These are phyloP conservation scores for Aureobasidium uvarum DNA, from an alignment of 2,329 filamentous ascomycete genomes.

Conservation along the genomic window DNA sequence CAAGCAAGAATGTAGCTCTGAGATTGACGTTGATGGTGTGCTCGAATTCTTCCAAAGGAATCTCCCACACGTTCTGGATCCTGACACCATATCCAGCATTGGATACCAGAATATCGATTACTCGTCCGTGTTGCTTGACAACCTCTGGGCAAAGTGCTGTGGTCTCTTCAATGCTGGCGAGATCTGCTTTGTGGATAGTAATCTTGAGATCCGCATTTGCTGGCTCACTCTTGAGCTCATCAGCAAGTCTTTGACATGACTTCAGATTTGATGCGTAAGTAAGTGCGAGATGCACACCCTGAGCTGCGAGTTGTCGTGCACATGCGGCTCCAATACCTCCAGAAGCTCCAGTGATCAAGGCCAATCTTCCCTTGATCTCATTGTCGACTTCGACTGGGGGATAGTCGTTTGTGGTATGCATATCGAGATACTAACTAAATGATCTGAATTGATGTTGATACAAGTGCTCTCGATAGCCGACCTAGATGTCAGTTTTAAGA, in stretches of 20 bases:
- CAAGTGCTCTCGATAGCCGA: neutral
- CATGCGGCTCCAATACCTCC: slow-evolving; percentile 60
- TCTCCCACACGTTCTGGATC: slow-evolving; percentile 57
- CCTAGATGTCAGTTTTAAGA: neutral
- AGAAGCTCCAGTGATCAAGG: slow-evolving; percentile 60
- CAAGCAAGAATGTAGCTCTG: slow-evolving; percentile 60
- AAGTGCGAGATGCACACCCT: slow-evolving; percentile 56
- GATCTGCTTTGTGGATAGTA: slow-evolving; percentile 58
- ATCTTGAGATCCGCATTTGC: slow-evolving; percentile 42
- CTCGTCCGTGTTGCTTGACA: slow-evolving; percentile 51
- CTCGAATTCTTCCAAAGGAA: slow-evolving; percentile 63
- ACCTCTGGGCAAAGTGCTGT: slow-evolving; percentile 56
- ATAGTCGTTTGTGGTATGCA: slow-evolving; percentile 17
- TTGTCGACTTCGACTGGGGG: slow-evolving; percentile 34
- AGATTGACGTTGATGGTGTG: slow-evolving; percentile 62
- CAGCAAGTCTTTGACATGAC: slow-evolving; percentile 39
- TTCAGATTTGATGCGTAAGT: slow-evolving; percentile 56
- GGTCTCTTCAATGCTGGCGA: slow-evolving; percentile 54
- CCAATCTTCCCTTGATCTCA: slow-evolving; percentile 52
- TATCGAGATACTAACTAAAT: neutral
- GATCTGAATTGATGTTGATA: neutral
- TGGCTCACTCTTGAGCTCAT: slow-evolving; percentile 44
- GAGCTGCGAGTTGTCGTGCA: slow-evolving; percentile 53
- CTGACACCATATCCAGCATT: slow-evolving; percentile 66
- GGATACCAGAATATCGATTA: slow-evolving; percentile 62